Evolutionary conservation across 495 filamentous ascomycete species (phyloP), one percentile per base, ranked within the genome.

Genomic region (Penicillium paradoxum): DNA sequence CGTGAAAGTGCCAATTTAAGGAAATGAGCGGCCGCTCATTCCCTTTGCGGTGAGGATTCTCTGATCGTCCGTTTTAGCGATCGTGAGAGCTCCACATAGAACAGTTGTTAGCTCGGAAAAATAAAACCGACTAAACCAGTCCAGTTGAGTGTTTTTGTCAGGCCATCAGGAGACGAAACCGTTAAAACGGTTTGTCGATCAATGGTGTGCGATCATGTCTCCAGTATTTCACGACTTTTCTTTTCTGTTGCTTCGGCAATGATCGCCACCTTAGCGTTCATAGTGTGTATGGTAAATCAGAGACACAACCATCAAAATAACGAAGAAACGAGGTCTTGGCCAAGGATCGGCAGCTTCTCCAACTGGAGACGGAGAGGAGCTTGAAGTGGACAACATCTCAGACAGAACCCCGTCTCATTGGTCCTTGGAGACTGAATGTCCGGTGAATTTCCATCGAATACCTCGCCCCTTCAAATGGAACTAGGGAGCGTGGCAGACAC

Each of bases 21-120:
- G 49, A 50, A 57, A 57, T 40, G 58, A 45, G 53, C 25, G 55
- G 68, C 55, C 55, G 55, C 54, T 67, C 65, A 33, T 53, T 55
- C 55, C 62, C 27, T 46, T 64, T 62, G 49, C 17, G 57, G 62
- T 51, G 51, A 59, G 58, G 50, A 66, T 64, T 67, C 64, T 67
- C 59, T 65, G 64, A 67, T 66, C 66, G 45, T 61, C 59, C 56
- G 50, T 54, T 58, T 61, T 32, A 68, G 61, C 60, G 59, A 68
- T 67, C 59, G 59, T 51, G 47, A 21, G 30, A 24, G 32, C 30
- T 34, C 49, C 49, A 51, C 39, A 42, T 43, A 14, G 44, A 38
- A 19, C 24, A 45, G 6, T 27, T 47, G 15, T 36, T 45, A 45
- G 42, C 22, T 29, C n/a, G 27, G 18, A 18, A 32, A 43, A 43